Conservation (phyloP, 2,329 filamentous ascomycete genomes). For the Sclerotinia borealis region DNA sequence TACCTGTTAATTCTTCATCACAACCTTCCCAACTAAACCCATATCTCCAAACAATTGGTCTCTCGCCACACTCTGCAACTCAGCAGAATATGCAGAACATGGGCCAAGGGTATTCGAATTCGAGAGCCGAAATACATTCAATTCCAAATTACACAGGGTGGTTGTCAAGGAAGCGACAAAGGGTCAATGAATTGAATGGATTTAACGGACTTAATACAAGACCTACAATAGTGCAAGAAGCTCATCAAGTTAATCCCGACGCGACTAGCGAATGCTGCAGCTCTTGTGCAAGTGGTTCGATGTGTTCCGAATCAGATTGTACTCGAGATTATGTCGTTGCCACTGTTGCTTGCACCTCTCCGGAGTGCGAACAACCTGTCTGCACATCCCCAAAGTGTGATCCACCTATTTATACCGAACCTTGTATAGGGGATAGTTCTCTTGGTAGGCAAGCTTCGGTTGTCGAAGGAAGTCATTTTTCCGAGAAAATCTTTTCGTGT, state of each 20-base stretch:
- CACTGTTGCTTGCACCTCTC: constrained; percentile 20
- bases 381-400: constrained; percentile 21
- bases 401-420: constrained; percentile 19
- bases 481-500: constrained; percentile 8
- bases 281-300: constrained; percentile 24
- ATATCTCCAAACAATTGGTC: neutral
- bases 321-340: constrained; percentile 13
- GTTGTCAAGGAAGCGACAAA: neutral
- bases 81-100: neutral
- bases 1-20: no score
- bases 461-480: neutral
- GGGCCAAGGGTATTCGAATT: neutral
- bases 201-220: neutral
- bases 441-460: constrained; percentile 13
- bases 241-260: neutral
- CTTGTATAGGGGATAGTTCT: constrained; percentile 17
- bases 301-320: constrained; percentile 25
- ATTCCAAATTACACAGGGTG: neutral
- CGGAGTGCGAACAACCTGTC: constrained; percentile 20
- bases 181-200: neutral
- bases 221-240: neutral
- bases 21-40: neutral
- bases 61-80: neutral
- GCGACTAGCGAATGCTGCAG: constrained; percentile 27
- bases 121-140: neutral